These are phyloP conservation scores for Phoma sp. DNA, from an alignment of 2,329 filamentous ascomycete genomes.

Conservation along the genomic window DNA sequence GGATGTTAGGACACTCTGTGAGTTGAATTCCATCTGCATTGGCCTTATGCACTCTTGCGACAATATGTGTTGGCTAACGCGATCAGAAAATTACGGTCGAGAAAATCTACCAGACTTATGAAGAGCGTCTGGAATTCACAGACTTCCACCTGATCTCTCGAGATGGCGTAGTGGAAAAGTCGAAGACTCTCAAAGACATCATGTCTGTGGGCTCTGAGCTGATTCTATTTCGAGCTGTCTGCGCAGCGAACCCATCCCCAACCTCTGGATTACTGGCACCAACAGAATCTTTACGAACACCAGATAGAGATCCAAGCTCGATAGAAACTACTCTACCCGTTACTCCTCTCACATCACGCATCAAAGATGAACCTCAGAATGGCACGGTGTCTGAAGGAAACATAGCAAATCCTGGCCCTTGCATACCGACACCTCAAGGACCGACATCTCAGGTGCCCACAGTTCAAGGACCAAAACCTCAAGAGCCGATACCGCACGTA, in stretches of 20 bases:
- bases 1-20: conserved; percentile 46
- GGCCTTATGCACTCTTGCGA: too few relatives aligned
- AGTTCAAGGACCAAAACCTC: too few relatives aligned
- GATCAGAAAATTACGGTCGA: conserved; percentile 31
- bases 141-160: conserved; percentile 30
- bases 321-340: neutral
- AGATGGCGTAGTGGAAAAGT: conserved; percentile 1
- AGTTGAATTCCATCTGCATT: conserved; percentile 10
- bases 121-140: conserved; percentile 4
- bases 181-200: conserved; percentile 2
- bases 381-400: too few relatives aligned
- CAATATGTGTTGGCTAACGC: neutral
- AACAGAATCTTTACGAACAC: neutral
- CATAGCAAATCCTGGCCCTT: too few relatives aligned
- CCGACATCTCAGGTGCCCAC: too few relatives aligned
- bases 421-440: too few relatives aligned
- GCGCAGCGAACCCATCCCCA: neutral
- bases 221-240: conserved; percentile 5
- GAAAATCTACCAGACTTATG: conserved; percentile 28
- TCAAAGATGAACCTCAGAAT: neutral
- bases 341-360: neutral
- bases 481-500: too few relatives aligned
- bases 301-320: neutral
- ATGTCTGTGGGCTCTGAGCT: neutral
- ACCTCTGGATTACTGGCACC: neutral